phyloP scores from a whole-genome alignment of 108 stramenopile genomes.

The Discostella pseudostelligera region DNA sequence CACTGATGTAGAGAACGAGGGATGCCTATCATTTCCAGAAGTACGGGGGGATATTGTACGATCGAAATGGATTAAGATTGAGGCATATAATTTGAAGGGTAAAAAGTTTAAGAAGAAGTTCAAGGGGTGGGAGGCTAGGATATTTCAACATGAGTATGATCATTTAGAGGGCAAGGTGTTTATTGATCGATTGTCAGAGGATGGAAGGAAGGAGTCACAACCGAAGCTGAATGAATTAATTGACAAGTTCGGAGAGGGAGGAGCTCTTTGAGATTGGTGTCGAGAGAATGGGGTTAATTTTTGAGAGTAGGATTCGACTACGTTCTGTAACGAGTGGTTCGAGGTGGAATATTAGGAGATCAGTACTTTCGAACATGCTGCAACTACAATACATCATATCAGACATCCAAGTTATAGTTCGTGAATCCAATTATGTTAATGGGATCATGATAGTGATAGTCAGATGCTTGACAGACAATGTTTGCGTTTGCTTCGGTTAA shows the following conservation, averaged over 20 bases:
- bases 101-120: constrained; percentile 89
- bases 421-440: no score
- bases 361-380: no score
- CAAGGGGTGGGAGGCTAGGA: constrained; percentile 74
- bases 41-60: constrained; percentile 86
- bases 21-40: constrained; percentile 91
- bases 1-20: constrained; percentile 74
- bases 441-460: no score
- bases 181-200: constrained; percentile 73
- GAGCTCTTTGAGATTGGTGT: constrained; percentile 45
- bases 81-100: constrained; percentile 77
- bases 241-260: constrained; percentile 71
- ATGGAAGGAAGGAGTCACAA: constrained; percentile 60
- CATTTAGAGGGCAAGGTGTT: constrained; percentile 90
- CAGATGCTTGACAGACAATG: no score
- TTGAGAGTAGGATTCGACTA: not conserved
- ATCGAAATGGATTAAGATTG: constrained; percentile 91
- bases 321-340: not conserved
- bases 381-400: no score
- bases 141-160: constrained; percentile 98
- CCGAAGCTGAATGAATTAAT: constrained; percentile 67
- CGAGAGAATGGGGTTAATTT: not conserved
- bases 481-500: no score
- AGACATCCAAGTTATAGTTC: no score
- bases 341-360: no score